phyloP scores from a whole-genome alignment of 257 asterid genomes.

The Penstemon barbatus region DNA sequence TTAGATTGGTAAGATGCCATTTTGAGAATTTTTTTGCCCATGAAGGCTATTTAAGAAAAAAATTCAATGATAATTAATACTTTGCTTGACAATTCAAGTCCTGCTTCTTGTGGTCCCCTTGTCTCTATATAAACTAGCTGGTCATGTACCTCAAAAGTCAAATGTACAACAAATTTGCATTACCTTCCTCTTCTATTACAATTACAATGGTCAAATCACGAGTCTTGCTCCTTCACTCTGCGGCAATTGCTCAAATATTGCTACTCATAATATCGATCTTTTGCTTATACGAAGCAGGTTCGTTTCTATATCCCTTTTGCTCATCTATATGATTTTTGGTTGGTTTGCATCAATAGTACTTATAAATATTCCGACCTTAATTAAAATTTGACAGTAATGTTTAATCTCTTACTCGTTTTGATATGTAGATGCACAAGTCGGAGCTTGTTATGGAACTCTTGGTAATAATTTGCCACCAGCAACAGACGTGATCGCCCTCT shows the following conservation, averaged over 20 bases:
- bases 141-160: background rate
- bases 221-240: background rate
- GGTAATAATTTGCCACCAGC: slow-evolving; percentile 34
- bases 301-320: background rate
- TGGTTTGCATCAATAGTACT: background rate
- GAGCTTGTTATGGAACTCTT: slow-evolving; percentile 47
- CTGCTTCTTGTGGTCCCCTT: background rate
- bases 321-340: too few species aligned
- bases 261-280: background rate
- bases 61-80: background rate
- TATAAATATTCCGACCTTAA: too few species aligned
- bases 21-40: too few species aligned
- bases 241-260: slow-evolving; percentile 15
- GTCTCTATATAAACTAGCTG: background rate
- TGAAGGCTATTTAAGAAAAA: too few species aligned
- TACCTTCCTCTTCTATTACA: background rate
- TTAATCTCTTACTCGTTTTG: background rate
- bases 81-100: too few species aligned
- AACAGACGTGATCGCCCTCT: slow-evolving; percentile 33
- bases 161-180: background rate
- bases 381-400: background rate
- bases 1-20: too few species aligned
- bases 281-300: slow-evolving; percentile 28
- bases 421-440: slow-evolving; percentile 32
- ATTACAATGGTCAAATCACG: slow-evolving; percentile 23